Percentiles rank a stretch among this genome's conserved stretches.
These are phyloP conservation scores for Passalora sequoiae DNA, from an alignment of 2,329 filamentous ascomycete species.

Conservation along the genomic window DNA sequence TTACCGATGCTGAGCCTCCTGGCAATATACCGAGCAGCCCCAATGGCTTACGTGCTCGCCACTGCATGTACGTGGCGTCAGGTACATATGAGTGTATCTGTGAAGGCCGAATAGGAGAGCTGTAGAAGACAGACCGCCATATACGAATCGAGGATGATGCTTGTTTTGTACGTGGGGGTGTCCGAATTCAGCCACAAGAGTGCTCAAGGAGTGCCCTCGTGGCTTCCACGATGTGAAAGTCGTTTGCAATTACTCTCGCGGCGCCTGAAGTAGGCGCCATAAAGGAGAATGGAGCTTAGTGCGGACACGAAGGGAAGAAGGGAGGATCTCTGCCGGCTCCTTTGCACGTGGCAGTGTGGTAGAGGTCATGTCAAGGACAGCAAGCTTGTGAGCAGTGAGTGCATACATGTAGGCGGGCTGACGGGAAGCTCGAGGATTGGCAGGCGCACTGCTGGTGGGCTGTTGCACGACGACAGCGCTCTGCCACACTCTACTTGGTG, in stretches of 20 bases:
- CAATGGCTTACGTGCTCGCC: background rate
- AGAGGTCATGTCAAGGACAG: background rate
- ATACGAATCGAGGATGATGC: background rate
- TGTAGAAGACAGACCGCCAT: background rate
- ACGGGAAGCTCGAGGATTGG: background rate
- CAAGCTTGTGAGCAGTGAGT: no score
- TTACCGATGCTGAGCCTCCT: background rate
- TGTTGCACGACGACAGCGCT: no score
- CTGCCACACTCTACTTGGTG: background rate
- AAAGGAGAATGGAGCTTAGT: background rate
- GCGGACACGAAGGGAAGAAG: background rate
- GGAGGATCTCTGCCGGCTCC: conserved; percentile 4
- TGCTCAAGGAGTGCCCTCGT: background rate
- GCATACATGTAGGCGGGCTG: no score
- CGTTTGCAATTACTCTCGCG: background rate
- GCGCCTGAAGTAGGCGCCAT: background rate
- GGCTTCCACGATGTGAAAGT: background rate
- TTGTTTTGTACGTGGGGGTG: background rate
- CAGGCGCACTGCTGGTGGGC: no score
- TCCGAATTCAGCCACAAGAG: background rate
- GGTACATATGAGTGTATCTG: no score
- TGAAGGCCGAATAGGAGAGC: no score
- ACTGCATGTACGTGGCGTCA: no score
- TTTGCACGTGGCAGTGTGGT: background rate
- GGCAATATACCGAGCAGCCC: background rate